Percentiles rank a stretch among this genome's conserved stretches.
Evolutionary conservation across 2,329 filamentous ascomycete species (phyloP).

Genomic region (Fusarium sp.): DNA sequence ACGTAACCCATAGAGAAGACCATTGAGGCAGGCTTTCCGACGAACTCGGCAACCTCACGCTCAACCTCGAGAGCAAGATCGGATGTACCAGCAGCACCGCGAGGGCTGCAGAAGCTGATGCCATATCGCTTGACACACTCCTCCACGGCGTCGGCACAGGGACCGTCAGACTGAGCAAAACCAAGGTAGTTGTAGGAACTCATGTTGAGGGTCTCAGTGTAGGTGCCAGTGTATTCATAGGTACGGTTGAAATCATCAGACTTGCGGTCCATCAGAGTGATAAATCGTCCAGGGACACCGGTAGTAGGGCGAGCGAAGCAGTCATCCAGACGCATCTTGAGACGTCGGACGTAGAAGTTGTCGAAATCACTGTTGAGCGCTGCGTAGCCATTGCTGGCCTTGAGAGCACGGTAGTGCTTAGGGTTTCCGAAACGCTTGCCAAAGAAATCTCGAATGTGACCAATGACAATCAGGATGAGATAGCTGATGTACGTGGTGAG

Average conservation of each 20-base stretch:
- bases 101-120: constrained; percentile 82
- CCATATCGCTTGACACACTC: constrained; percentile 87
- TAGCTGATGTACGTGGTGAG: constrained; percentile 99
- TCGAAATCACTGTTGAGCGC: constrained; percentile 98
- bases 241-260: constrained; percentile 92
- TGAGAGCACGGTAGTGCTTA: constrained; percentile 83
- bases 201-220: constrained; percentile 96
- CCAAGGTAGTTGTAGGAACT: constrained; percentile 99
- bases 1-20: constrained; percentile 99
- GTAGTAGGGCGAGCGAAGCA: constrained; percentile 94
- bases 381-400: constrained; percentile 87
- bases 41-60: constrained; percentile 86
- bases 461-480: constrained; percentile 92
- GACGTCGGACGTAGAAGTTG: constrained; percentile 93
- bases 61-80: constrained; percentile 92
- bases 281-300: constrained; percentile 92
- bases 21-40: constrained; percentile 94
- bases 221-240: constrained; percentile 89
- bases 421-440: constrained; percentile 92
- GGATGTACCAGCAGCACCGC: constrained; percentile 85
- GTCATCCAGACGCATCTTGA: constrained; percentile 96
- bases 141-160: constrained; percentile 93
- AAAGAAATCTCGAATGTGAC: constrained; percentile 96
- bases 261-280: constrained; percentile 90
- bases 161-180: constrained; percentile 96